These are phyloP conservation scores for Venturia pyrina DNA, from an alignment of 2,329 filamentous ascomycete species.

Conservation along the genomic window DNA sequence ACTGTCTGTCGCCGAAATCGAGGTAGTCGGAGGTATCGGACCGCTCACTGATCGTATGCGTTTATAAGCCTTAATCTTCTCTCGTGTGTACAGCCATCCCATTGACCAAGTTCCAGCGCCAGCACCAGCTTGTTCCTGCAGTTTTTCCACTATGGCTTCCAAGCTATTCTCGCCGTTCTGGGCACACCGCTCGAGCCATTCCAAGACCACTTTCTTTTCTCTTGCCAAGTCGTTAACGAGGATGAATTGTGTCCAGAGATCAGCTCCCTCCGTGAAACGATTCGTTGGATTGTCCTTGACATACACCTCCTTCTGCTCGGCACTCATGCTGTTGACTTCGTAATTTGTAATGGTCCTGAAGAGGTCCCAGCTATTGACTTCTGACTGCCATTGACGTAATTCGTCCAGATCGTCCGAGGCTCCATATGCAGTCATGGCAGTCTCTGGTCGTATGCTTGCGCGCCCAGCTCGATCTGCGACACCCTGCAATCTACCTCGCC, in stretches of 20 bases:
- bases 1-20: constrained; percentile 32
- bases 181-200: constrained; percentile 77
- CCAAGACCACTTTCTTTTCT: constrained; percentile 70
- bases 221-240: constrained; percentile 60
- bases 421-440: neutral
- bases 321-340: constrained; percentile 52
- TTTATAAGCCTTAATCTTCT: constrained; percentile 84
- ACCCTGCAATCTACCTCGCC: neutral
- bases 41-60: constrained; percentile 58
- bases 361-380: constrained; percentile 86
- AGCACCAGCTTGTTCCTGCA: constrained; percentile 27
- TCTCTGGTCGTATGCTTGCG: neutral
- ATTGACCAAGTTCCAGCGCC: constrained; percentile 63
- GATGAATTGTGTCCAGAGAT: constrained; percentile 66
- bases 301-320: constrained; percentile 23
- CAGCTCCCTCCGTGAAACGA: constrained; percentile 48
- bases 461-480: constrained; percentile 2
- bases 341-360: constrained; percentile 55
- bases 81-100: constrained; percentile 87
- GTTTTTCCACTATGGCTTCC: constrained; percentile 63
- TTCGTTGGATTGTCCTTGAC: constrained; percentile 24
- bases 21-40: constrained; percentile 40
- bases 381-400: constrained; percentile 57
- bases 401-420: neutral
- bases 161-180: constrained; percentile 59